Percentiles rank a stretch among this genome's conserved stretches.
These are phyloP conservation scores for Crithidia acanthocephali DNA, from an alignment of 208 protist species.

Conservation along the genomic window DNA sequence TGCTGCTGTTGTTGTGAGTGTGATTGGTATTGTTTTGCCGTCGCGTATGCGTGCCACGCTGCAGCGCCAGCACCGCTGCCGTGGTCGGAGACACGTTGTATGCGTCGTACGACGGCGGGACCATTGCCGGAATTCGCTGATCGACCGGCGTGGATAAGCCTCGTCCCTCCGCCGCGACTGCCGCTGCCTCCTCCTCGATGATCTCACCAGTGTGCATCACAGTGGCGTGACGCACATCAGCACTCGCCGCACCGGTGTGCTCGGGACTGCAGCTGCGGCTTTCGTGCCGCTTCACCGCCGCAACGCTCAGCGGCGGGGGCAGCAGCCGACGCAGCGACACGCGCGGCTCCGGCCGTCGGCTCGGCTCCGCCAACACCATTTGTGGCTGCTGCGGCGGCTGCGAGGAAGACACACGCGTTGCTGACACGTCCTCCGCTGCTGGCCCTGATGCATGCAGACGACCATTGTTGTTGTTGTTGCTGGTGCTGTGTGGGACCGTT, in stretches of 20 bases:
- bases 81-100: conserved; percentile 18
- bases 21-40: no score
- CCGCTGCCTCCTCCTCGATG: background rate
- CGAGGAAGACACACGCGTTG: background rate
- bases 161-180: background rate
- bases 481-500: background rate
- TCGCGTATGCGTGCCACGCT: background rate
- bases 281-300: background rate
- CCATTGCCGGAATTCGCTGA: conserved; percentile 33
- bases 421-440: background rate
- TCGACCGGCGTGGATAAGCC: conserved; percentile 18
- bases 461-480: background rate
- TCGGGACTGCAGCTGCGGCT: background rate
- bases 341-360: background rate
- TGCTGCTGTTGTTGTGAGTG: no score
- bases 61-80: background rate
- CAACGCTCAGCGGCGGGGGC: background rate
- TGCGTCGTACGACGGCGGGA: conserved; percentile 16
- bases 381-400: conserved; percentile 6
- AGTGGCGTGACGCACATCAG: background rate
- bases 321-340: background rate
- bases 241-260: no score
- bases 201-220: no score
- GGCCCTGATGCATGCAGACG: background rate
- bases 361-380: background rate